Conservation (phyloP, 2,329 filamentous ascomycete genomes). For the Phyllosticta capitalensis region DNA sequence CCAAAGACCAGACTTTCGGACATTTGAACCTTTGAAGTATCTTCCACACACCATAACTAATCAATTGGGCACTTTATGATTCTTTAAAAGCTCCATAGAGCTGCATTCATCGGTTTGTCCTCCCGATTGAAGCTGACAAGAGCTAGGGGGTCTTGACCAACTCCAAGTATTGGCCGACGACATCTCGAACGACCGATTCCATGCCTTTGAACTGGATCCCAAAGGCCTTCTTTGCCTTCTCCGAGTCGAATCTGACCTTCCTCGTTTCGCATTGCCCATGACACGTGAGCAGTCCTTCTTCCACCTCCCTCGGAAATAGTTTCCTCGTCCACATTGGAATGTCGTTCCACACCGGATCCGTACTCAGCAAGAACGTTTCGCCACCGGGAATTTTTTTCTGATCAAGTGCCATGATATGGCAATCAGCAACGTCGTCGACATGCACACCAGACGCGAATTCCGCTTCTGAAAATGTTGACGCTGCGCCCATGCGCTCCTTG, state of each 20-base stretch:
- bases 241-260: background rate
- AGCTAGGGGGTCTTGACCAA: background rate
- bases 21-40: too few relatives aligned
- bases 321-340: background rate
- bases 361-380: background rate
- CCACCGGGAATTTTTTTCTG: background rate
- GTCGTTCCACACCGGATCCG: constrained; percentile 1
- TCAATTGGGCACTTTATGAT: too few relatives aligned
- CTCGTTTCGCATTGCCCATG: constrained; percentile 3
- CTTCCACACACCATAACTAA: too few relatives aligned
- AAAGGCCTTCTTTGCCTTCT: background rate
- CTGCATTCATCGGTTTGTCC: too few relatives aligned
- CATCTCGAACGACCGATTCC: background rate
- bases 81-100: too few relatives aligned
- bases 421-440: constrained; percentile 7
- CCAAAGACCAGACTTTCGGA: too few relatives aligned
- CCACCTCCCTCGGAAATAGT: constrained; percentile 7
- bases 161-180: background rate
- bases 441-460: constrained; percentile 1
- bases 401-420: constrained; percentile 11
- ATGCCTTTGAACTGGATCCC: background rate
- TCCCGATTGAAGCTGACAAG: background rate
- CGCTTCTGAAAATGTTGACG: background rate
- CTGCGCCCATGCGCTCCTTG: background rate
- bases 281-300: constrained; percentile 3